Base-by-base conservation (phyloP, 1,284 basidiomycete species). In the Moesziomyces sp. region DNA sequence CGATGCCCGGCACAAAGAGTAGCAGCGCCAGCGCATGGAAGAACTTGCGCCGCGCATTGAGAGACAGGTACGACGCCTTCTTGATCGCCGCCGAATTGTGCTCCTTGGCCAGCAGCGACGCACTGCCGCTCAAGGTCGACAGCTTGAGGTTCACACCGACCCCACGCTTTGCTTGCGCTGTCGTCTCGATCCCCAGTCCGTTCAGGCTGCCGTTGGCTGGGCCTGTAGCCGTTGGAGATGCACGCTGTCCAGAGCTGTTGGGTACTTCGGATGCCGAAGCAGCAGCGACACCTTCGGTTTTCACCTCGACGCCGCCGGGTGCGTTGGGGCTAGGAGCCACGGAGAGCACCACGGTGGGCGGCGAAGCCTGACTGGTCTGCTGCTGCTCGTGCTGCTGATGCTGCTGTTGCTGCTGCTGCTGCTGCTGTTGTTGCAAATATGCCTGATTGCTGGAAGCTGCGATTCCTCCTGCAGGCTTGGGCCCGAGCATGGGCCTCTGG, bases 1-100 rank as follows among this genome's bases (percentile, higher is more conserved):
- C 91, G 55, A 99, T 90, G 0, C 94, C 95, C 5, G 97, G 97
- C 45, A 97, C 86, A 83, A 99, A 98, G 92, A 99, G 95, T 40
- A 93, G 87, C 52, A 98, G 94, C 0, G 96, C 94, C 38, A 99
- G 87, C 16, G 90, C 93, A 86, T 99, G 97, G 86, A 99, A 99
- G 85, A 92, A 97, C 85, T 99, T 99, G 59, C 97, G 88, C 57
- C 96, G 88, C n/a, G 93, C 93, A 84, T 99, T 99, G 68, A 98
- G 86, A 46, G 91, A 90, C 62, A 99, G 68, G 45, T 76, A 52
- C 16, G 74, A 66, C 7, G 76, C 76, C 54, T 68, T 74, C 42
- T 74, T 76, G 60, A 76, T 64, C 11, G 74, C 65, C 38, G 57
- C 64, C 8, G 64, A 61, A 42, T 65, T 70, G 55, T 64, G 63